Conservation (phyloP, 768 basidiomycete species). For the Naganishia kalamii region DNA sequence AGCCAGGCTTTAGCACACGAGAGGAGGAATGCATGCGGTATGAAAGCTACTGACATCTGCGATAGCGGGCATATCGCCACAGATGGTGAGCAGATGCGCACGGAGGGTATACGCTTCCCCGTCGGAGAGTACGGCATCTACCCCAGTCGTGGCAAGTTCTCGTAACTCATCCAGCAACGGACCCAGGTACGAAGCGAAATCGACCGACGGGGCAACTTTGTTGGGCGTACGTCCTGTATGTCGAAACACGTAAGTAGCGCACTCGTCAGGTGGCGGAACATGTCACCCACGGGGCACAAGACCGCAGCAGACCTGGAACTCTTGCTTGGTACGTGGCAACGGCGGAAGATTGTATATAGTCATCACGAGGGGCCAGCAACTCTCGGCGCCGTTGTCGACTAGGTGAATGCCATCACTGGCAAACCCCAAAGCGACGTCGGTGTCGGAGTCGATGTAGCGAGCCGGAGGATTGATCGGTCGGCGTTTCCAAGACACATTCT, state of each 20-base stretch:
- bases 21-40: neutral
- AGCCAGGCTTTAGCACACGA: neutral
- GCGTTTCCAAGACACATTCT: neutral
- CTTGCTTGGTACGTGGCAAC: neutral
- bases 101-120: neutral
- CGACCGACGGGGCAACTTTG: neutral
- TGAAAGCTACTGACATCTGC: neutral
- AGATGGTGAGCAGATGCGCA: neutral
- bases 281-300: neutral
- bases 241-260: neutral
- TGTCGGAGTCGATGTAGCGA: neutral
- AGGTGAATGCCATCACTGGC: neutral
- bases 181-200: neutral
- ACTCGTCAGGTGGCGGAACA: neutral
- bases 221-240: neutral
- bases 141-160: neutral
- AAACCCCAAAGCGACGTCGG: neutral
- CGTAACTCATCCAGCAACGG: neutral
- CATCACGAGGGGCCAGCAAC: neutral
- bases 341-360: neutral
- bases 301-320: neutral
- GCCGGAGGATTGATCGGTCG: neutral
- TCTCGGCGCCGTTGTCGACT: neutral
- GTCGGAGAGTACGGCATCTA: neutral
- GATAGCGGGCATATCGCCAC: neutral